Conservation (phyloP, 75 land plant species). For the Picea glauca region DNA sequence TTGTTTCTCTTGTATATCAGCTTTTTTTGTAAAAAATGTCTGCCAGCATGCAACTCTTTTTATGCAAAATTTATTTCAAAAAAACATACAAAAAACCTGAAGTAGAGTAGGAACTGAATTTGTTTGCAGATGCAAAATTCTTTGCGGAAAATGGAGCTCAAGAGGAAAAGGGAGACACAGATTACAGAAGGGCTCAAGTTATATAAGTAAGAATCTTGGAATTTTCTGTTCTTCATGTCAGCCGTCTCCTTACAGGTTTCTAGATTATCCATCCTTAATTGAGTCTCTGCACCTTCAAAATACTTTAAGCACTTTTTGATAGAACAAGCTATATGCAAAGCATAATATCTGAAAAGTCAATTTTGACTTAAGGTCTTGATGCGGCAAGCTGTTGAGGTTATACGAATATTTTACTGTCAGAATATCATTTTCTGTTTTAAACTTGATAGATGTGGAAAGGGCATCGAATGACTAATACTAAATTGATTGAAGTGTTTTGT, state of each 20-base stretch:
- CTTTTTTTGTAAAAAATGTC: background rate
- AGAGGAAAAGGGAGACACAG: slow-evolving; percentile 62
- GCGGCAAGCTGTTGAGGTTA: background rate
- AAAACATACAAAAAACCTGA: background rate
- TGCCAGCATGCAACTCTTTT: background rate
- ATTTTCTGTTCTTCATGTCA: background rate
- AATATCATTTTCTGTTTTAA: background rate
- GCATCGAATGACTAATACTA: background rate
- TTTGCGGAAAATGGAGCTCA: slow-evolving; percentile 69
- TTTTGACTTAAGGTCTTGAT: background rate
- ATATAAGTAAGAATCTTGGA: slow-evolving; percentile 50
- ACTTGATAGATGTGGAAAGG: background rate
- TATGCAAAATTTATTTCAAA: background rate
- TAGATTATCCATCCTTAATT: background rate
- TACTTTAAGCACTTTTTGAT: background rate
- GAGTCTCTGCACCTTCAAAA: background rate
- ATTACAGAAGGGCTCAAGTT: slow-evolving; percentile 80
- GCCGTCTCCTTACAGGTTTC: background rate
- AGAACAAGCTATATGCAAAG: background rate
- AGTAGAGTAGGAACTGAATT: slow-evolving; percentile 2
- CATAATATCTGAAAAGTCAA: background rate
- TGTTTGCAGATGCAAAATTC: slow-evolving; percentile 75
- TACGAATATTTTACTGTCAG: background rate
- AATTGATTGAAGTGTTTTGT: background rate
- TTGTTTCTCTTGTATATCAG: background rate